A percentile compares a stretch with the other conserved stretches of the same genome.
Evolutionary conservation across 2,329 filamentous ascomycete genomes (phyloP).

Genomic region (Ciborinia camelliae): DNA sequence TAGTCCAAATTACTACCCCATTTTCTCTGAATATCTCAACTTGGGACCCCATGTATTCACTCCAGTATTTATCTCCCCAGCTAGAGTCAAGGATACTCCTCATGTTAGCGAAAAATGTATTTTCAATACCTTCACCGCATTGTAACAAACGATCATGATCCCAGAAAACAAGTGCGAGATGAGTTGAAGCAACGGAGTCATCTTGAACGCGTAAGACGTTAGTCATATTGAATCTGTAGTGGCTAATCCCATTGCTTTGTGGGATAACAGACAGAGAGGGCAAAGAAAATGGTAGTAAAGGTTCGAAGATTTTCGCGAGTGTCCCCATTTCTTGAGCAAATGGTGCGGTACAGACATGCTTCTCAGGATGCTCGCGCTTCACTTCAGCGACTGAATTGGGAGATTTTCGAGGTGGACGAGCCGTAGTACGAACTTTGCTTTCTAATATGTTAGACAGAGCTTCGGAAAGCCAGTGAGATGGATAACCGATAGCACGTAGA

Average conservation of each 20-base stretch:
- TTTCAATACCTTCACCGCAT: no score
- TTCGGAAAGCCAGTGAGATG: conserved; percentile 26
- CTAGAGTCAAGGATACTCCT: neutral
- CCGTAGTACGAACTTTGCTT: conserved; percentile 20
- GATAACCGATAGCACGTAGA: conserved; percentile 22
- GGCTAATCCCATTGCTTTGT: neutral
- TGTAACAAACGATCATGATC: neutral
- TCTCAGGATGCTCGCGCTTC: conserved; percentile 7
- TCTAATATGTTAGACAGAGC: conserved; percentile 21
- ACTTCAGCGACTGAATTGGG: conserved; percentile 1
- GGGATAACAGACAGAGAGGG: neutral
- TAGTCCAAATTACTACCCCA: neutral
- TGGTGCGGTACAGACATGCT: conserved; percentile 18
- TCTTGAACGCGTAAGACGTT: neutral
- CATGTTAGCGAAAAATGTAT: neutral
- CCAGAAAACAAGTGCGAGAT: neutral
- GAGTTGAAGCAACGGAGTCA: neutral
- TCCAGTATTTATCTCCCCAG: neutral
- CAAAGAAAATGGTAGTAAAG: conserved; percentile 21
- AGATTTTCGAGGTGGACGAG: conserved; percentile 2
- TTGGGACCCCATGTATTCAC: neutral
- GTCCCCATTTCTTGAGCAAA: conserved; percentile 21
- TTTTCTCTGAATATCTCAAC: neutral
- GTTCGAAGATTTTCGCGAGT: conserved; percentile 19
- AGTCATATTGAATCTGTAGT: neutral